phyloP scores from a whole-genome alignment of 2,329 filamentous ascomycete species.

The Aspergillus persii region DNA sequence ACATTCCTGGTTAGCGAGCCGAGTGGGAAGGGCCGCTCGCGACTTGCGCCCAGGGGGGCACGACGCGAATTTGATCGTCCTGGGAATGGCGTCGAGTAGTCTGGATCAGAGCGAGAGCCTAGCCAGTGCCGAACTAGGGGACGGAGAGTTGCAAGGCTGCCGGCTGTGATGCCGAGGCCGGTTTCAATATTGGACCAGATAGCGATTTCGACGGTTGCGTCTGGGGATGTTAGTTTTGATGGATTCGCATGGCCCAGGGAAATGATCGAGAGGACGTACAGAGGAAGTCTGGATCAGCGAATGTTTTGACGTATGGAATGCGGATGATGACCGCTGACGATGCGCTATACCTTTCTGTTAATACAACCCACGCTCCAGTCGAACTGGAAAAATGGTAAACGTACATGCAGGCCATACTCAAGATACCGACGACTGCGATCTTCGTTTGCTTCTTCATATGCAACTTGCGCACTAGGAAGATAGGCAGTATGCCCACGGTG shows the following conservation, averaged over 20 bases:
- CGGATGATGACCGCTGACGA: conserved; percentile 48
- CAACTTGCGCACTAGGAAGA: conserved; percentile 55
- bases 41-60: conserved; percentile 10
- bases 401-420: conserved; percentile 56
- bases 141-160: conserved; percentile 48
- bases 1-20: conserved; percentile 23
- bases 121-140: conserved; percentile 43
- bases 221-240: conserved; percentile 9
- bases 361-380: no score
- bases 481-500: conserved; percentile 52
- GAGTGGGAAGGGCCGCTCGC: conserved; percentile 21
- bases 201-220: conserved; percentile 45
- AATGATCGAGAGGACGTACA: conserved; percentile 21
- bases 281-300: conserved; percentile 35
- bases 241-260: no score
- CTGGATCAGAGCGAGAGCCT: conserved; percentile 14
- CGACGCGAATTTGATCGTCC: conserved; percentile 18
- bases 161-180: conserved; percentile 44
- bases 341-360: conserved; percentile 26
- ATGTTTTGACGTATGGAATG: conserved; percentile 41
- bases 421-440: conserved; percentile 50
- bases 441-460: conserved; percentile 56
- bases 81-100: conserved; percentile 22
- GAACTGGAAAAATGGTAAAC: conserved; percentile 5
- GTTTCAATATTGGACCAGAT: conserved; percentile 39